These are phyloP conservation scores for Diaporthe humulicola DNA, from an alignment of 2,329 filamentous ascomycete species.

Conservation along the genomic window DNA sequence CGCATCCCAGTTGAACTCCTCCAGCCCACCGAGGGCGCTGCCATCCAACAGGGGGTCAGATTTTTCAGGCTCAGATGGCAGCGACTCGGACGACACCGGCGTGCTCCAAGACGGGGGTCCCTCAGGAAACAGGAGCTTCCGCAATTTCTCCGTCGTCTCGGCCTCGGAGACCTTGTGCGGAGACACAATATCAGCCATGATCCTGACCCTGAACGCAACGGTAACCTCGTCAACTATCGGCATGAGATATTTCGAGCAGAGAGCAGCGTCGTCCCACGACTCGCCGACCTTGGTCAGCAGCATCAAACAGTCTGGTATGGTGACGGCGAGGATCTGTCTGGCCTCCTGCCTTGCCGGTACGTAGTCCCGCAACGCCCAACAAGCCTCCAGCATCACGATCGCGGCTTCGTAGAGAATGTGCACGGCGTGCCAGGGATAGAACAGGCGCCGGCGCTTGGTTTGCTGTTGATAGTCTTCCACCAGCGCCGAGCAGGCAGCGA, in stretches of 20 bases:
- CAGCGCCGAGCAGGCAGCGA: conserved; percentile 20
- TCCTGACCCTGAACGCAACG: conserved; percentile 24
- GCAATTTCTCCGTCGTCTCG: conserved; percentile 28
- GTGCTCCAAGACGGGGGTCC: conserved; percentile 21
- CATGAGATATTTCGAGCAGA: conserved; percentile 19
- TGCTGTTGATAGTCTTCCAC: conserved; percentile 32
- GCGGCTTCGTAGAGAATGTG: conserved; percentile 32
- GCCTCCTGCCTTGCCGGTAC: conserved; percentile 14
- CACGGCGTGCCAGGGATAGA: conserved; percentile 33
- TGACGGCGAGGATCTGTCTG: conserved; percentile 25
- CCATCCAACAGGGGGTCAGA: neutral
- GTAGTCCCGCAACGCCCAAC: conserved; percentile 29
- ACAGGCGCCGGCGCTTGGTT: conserved; percentile 21
- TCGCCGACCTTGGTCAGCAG: conserved; percentile 27
- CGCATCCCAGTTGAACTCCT: conserved; percentile 31
- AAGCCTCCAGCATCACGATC: conserved; percentile 33
- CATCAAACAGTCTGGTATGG: conserved; percentile 28
- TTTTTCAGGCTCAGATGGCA: neutral
- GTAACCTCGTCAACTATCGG: conserved; percentile 31
- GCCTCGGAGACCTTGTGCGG: conserved; percentile 5
- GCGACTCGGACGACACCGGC: neutral
- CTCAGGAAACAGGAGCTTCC: conserved; percentile 27
- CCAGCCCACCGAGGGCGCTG: neutral
- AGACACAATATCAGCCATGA: neutral
- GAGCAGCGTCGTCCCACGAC: conserved; percentile 26